These are phyloP conservation scores for Papiliotrema nemorosa DNA, from an alignment of 1,284 basidiomycete genomes.

Conservation along the genomic window DNA sequence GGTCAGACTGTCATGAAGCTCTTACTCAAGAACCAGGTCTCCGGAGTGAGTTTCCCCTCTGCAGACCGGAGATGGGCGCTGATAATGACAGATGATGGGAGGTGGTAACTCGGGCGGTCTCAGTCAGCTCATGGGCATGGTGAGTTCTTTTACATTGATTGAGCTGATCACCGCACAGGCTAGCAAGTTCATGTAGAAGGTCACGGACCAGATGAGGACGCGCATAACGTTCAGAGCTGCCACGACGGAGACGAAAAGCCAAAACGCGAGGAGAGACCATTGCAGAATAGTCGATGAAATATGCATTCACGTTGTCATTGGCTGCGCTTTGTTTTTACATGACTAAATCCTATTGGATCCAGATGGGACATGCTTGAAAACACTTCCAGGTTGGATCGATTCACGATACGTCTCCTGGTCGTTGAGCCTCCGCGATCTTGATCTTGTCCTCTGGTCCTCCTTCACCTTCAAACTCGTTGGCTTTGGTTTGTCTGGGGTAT, in stretches of 20 bases:
- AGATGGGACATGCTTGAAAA: no score
- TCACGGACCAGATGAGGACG: not conserved
- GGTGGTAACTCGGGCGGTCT: constrained; percentile 66
- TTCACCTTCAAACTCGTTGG: constrained; percentile 26
- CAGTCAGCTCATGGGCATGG: constrained; percentile 58
- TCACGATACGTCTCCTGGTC: constrained; percentile 27
- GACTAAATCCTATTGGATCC: no score
- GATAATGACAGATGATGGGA: constrained; percentile 48
- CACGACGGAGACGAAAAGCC: not conserved
- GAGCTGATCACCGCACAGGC: constrained; percentile 11
- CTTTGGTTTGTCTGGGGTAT: constrained; percentile 21
- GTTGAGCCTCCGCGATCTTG: constrained; percentile 12
- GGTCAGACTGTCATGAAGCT: constrained; percentile 81
- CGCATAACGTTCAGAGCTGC: no score
- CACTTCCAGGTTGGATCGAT: no score
- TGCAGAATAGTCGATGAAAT: not conserved
- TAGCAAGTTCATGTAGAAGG: constrained; percentile 19
- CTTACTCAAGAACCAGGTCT: constrained; percentile 54
- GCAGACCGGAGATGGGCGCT: constrained; percentile 47
- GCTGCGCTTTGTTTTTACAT: not conserved
- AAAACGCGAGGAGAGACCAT: no score
- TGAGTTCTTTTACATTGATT: constrained; percentile 28
- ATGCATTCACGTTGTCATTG: not conserved
- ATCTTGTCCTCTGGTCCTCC: constrained; percentile 30
- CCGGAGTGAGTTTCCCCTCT: constrained; percentile 31